Percentiles rank a stretch among this genome's conserved stretches.
phyloP scores from a whole-genome alignment of 495 filamentous ascomycete species.

The Podospora conica region DNA sequence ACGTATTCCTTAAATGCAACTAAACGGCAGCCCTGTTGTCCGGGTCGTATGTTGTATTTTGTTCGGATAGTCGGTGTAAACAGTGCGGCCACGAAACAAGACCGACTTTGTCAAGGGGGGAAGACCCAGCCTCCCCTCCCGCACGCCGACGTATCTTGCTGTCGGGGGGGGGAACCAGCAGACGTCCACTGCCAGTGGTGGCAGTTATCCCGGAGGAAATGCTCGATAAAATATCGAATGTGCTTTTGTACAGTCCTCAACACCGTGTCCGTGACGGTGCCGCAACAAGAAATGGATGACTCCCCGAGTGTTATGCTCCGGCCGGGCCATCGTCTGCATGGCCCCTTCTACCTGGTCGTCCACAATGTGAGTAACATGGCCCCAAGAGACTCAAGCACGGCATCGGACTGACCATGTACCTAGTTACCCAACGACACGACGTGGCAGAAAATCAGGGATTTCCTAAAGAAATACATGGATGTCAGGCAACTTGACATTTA shows the following conservation, averaged over 20 bases:
- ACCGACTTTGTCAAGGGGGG: too few relatives aligned
- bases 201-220: too few relatives aligned
- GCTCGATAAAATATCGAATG: too few relatives aligned
- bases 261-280: background rate
- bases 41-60: too few relatives aligned
- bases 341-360: conserved; percentile 13
- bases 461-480: conserved; percentile 3
- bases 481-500: conserved; percentile 8
- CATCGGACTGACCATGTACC: background rate
- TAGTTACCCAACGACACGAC: conserved; percentile 2
- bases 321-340: background rate
- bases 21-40: too few relatives aligned
- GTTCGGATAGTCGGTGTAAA: too few relatives aligned
- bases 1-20: too few relatives aligned
- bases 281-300: background rate
- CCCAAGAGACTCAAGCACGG: background rate
- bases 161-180: too few relatives aligned
- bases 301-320: conserved; percentile 2
- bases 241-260: background rate
- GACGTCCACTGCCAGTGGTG: too few relatives aligned
- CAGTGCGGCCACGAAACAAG: too few relatives aligned
- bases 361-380: background rate
- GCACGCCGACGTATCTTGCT: too few relatives aligned
- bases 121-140: too few relatives aligned
- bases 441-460: conserved; percentile 10